Conservation (phyloP, 768 basidiomycete genomes). For the Suillus decipiens region DNA sequence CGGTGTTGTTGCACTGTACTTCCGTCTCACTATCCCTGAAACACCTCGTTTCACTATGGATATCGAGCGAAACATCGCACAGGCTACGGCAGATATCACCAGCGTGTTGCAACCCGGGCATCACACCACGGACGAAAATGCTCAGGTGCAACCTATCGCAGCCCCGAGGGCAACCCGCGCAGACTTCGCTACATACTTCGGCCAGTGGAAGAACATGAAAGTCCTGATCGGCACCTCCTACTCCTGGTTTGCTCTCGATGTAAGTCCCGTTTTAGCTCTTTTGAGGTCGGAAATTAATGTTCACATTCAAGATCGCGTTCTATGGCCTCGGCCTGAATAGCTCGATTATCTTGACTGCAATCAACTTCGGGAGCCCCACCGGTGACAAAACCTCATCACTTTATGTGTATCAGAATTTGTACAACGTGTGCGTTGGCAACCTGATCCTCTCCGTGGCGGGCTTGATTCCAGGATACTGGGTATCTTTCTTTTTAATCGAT, state of each 20-base stretch:
- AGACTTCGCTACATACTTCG: constrained; percentile 72
- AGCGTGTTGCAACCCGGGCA: constrained; percentile 58
- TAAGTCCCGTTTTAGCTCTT: constrained; percentile 34
- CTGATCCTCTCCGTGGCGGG: constrained; percentile 76
- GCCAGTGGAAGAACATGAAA: constrained; percentile 77
- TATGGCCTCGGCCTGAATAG: constrained; percentile 90
- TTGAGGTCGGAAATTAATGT: constrained; percentile 7
- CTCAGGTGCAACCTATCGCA: constrained; percentile 57
- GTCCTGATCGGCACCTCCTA: constrained; percentile 76
- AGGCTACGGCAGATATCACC: constrained; percentile 74
- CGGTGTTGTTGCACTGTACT: constrained; percentile 80
- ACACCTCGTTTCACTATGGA: constrained; percentile 94
- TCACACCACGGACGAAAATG: constrained; percentile 53
- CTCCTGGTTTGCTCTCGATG: constrained; percentile 89
- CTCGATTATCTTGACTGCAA: constrained; percentile 69
- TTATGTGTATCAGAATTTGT: constrained; percentile 56
- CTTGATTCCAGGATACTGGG: constrained; percentile 76
- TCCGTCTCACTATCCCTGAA: constrained; percentile 91
- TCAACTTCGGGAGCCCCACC: constrained; percentile 56
- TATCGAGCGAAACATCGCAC: constrained; percentile 78
- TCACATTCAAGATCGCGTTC: constrained; percentile 67
- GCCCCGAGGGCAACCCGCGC: constrained; percentile 67
- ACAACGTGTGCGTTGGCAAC: constrained; percentile 73
- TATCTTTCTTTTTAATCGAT: constrained; percentile 65
- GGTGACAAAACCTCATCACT: constrained; percentile 28